These are phyloP conservation scores for Blastocystis sp. DNA, from an alignment of 352 stramenopile species.

Conservation along the genomic window DNA sequence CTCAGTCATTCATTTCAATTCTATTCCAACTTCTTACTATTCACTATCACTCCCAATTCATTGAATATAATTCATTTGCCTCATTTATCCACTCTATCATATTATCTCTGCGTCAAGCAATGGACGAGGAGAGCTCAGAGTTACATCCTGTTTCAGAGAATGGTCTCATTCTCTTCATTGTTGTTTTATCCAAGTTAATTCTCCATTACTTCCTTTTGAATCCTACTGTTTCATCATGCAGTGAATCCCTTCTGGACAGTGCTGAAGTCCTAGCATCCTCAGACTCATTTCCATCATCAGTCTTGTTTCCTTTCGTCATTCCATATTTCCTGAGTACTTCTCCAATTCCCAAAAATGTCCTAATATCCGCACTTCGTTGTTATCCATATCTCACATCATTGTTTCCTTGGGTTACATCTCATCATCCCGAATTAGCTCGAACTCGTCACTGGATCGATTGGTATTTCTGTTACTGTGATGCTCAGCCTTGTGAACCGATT, in stretches of 20 bases:
- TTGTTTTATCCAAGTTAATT: neutral
- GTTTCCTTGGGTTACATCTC: neutral
- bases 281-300: neutral
- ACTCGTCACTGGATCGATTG: neutral
- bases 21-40: neutral
- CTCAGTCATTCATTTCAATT: neutral
- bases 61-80: too few species aligned
- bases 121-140: neutral
- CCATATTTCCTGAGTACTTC: neutral
- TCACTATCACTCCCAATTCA: neutral
- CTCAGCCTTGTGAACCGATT: too few species aligned
- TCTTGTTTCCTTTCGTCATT: constrained; percentile 42
- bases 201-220: neutral
- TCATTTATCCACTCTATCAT: neutral
- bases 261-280: neutral
- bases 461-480: neutral
- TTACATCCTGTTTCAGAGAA: neutral
- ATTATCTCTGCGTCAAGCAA: neutral
- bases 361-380: neutral
- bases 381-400: neutral
- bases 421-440: neutral
- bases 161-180: neutral
- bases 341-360: too few species aligned
- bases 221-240: neutral
- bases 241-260: neutral